Base-by-base conservation (phyloP, 441 rosid genomes). In the Adansonia rubrostipa region DNA sequence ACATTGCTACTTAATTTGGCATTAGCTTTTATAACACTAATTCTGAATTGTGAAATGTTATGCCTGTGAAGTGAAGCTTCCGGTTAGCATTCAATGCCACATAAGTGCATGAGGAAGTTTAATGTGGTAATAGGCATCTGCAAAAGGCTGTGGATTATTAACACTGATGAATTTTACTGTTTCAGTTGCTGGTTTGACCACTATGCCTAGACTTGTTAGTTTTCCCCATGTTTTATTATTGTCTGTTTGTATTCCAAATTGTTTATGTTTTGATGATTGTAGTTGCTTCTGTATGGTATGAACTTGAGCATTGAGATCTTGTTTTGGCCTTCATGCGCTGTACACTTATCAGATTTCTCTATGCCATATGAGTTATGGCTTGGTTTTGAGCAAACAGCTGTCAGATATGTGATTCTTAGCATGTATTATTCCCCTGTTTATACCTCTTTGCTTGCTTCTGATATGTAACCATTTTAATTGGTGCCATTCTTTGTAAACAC, bases 291-390 rank as follows among this genome's bases (percentile, higher is more conserved):
- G 40, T 53, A 15, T 10, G n/a, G 9, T 67, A 42, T 53, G 53
- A 22, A 51, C 3, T 47, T 33, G 14, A 62, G 72, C 67, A 60
- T 2, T 66, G 75, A 40, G 72, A 76, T 51, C 61, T 42, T 58
- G 20, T 63, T 50, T 11, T 20, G 60, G 36, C 19, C 42, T 60
- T 72, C 53, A n/a, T 14, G 19, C 36, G 57, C 62, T 57, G 9
- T 11, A 20, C 44, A 24, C 28, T 67, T 62, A 54, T 44, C 48
- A 47, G 40, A 57, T 74, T 61, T 9, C 47, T 60, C 33, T 15
- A 36, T 28, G 36, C 36, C 54, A 14, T 13, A 11, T 57, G 24
- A 7, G 76, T 71, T 36, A 71, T 22, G 50, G 77, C 62, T 44
- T 61, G 47, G 44, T 14, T 28, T 63, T 28, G 0, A 15, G 74